These are phyloP conservation scores for Sequoiadendron giganteum DNA, from an alignment of 75 land plant species.

Conservation along the genomic window DNA sequence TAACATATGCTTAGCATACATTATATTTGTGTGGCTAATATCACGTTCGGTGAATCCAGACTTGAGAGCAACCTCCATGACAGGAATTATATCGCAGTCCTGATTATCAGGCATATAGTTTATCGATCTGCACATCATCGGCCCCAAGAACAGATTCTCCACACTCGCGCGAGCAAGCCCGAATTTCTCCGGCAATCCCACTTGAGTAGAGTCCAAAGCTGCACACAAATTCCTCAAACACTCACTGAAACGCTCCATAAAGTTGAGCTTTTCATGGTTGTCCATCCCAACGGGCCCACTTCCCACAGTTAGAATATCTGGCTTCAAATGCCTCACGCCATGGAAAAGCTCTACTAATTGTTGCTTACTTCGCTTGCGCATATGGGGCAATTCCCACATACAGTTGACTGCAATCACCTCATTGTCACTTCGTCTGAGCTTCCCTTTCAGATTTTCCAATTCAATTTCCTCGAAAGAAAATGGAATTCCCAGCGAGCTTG, in stretches of 20 bases:
- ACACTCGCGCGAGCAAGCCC: no score
- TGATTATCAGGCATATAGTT: no score
- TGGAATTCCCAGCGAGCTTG: not conserved
- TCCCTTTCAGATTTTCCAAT: not conserved
- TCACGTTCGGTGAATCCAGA: no score
- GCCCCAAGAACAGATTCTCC: no score
- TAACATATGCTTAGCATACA: no score
- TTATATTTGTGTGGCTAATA: no score
- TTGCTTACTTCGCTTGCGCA: not conserved
- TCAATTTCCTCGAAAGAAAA: not conserved
- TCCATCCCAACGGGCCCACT: slow-evolving; percentile 31
- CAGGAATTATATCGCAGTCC: no score
- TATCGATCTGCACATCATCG: no score
- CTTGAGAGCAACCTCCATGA: no score
- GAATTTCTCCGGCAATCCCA: slow-evolving; percentile 10
- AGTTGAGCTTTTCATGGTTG: slow-evolving; percentile 10
- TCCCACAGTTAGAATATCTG: not conserved
- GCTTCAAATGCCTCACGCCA: not conserved
- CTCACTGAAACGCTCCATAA: slow-evolving; percentile 39
- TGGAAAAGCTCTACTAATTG: not conserved
- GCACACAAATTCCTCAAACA: slow-evolving; percentile 60
- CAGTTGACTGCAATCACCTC: not conserved
- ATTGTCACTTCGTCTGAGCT: not conserved
- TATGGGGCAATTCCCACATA: not conserved
- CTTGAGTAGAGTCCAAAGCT: slow-evolving; percentile 61